These are phyloP conservation scores for Calonectria honghensis DNA, from an alignment of 2,329 filamentous ascomycete genomes.

Conservation along the genomic window DNA sequence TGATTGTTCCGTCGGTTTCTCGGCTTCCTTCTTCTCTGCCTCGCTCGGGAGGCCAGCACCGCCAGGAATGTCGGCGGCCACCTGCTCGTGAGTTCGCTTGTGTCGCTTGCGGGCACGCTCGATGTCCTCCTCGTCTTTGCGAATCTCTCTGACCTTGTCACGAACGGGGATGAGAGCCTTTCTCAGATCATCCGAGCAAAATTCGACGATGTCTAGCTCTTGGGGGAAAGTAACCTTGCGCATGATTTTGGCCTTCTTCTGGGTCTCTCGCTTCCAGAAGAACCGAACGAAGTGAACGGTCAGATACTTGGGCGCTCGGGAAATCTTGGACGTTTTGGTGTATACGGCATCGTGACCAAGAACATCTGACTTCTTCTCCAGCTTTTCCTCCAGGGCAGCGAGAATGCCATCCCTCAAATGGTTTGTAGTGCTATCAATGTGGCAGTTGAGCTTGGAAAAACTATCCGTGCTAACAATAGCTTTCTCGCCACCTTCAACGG, in stretches of 20 bases:
- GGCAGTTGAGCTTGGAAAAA: slow-evolving; percentile 96
- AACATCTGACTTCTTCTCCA: slow-evolving; percentile 90
- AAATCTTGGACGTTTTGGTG: slow-evolving; percentile 93
- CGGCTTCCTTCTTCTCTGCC: slow-evolving; percentile 71
- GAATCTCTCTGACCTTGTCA: slow-evolving; percentile 95
- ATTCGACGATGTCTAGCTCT: slow-evolving; percentile 94
- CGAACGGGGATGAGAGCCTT: slow-evolving; percentile 91
- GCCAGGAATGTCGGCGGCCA: slow-evolving; percentile 66
- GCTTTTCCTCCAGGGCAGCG: slow-evolving; percentile 87
- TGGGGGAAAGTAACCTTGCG: slow-evolving; percentile 97
- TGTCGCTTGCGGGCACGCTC: slow-evolving; percentile 94
- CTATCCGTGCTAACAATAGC: slow-evolving; percentile 80
- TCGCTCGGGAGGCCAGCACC: slow-evolving; percentile 70
- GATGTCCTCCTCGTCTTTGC: slow-evolving; percentile 95
- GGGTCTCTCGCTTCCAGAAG: slow-evolving; percentile 95
- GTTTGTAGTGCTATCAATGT: slow-evolving; percentile 91
- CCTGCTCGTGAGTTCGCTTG: slow-evolving; percentile 77
- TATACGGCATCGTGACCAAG: slow-evolving; percentile 88
- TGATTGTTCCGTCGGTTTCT: slow-evolving; percentile 66
- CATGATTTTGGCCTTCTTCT: slow-evolving; percentile 99
- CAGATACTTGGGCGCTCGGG: slow-evolving; percentile 93
- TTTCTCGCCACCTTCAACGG: slow-evolving; percentile 84
- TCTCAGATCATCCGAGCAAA: slow-evolving; percentile 93
- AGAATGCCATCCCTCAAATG: slow-evolving; percentile 92
- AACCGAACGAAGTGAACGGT: slow-evolving; percentile 98